These are phyloP conservation scores for Phaeotremella fagi DNA, from an alignment of 768 basidiomycete species.

Conservation along the genomic window DNA sequence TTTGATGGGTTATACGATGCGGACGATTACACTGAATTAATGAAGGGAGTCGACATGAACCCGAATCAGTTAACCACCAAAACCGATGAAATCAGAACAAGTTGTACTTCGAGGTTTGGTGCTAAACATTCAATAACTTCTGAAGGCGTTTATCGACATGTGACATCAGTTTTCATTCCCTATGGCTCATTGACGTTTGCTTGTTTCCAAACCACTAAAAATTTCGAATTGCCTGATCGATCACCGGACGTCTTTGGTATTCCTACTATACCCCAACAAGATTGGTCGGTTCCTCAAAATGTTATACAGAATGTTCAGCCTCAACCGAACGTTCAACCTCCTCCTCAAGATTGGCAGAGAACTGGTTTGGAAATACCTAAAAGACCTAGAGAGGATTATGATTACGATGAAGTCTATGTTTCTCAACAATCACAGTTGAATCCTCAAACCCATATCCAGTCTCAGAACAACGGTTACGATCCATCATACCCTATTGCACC, in stretches of 20 bases:
- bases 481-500: no score
- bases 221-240: constrained; percentile 15
- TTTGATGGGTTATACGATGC: constrained; percentile 45
- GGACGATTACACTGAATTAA: constrained; percentile 41
- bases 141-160: constrained; percentile 42
- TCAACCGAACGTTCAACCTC: not conserved
- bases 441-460: not conserved
- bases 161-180: constrained; percentile 47
- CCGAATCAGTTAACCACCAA: constrained; percentile 22
- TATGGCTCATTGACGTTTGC: constrained; percentile 45
- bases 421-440: not conserved
- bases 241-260: not conserved
- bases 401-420: not conserved
- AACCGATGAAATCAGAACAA: constrained; percentile 40
- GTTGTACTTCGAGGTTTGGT: constrained; percentile 45
- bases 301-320: not conserved
- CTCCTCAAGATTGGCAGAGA: not conserved
- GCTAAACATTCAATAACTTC: constrained; percentile 42
- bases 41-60: constrained; percentile 46
- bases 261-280: not conserved
- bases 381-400: not conserved
- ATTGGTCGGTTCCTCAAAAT: no score
- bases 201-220: constrained; percentile 43
- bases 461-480: no score
- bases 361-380: not conserved